Conservation (phyloP, 306 rosid species). For the Quercus suber region DNA sequence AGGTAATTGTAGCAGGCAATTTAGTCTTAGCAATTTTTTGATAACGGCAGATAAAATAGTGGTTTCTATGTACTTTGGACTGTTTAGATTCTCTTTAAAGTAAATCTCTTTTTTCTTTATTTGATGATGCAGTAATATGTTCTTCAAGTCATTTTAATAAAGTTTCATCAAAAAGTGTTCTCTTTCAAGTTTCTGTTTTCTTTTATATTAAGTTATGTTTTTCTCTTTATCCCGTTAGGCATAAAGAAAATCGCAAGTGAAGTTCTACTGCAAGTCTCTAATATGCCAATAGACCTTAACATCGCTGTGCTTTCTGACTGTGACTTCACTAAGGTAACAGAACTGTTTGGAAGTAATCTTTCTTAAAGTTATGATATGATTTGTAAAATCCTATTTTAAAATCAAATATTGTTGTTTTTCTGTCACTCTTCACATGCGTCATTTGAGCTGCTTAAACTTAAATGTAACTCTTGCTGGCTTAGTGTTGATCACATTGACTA, state of each 20-base stretch:
- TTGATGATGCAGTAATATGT: neutral
- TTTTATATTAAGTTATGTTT: neutral
- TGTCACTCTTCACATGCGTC: too few relatives aligned
- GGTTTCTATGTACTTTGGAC: too few relatives aligned
- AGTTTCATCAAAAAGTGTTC: neutral
- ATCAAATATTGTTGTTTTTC: too few relatives aligned
- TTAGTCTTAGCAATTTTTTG: too few relatives aligned
- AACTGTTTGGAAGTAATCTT: neutral
- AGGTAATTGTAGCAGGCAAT: slow-evolving; percentile 18
- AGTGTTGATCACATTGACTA: neutral
- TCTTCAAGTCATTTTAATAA: neutral
- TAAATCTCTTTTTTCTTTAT: too few relatives aligned
- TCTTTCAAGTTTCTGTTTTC: neutral
- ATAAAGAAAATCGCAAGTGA: slow-evolving; percentile 19
- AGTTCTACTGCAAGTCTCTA: slow-evolving; percentile 53
- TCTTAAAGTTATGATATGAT: neutral
- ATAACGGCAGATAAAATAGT: too few relatives aligned
- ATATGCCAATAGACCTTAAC: slow-evolving; percentile 27
- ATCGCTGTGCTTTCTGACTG: slow-evolving; percentile 51
- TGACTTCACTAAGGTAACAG: slow-evolving; percentile 61
- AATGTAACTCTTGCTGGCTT: neutral
- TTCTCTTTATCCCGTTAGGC: slow-evolving; percentile 32
- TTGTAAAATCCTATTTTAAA: neutral
- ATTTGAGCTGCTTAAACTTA: neutral
- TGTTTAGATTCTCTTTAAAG: too few relatives aligned